A percentile compares a stretch with the other conserved stretches of the same genome.
Evolutionary conservation across 2,329 filamentous ascomycete species (phyloP).

Genomic region (Pyrenophora teres): DNA sequence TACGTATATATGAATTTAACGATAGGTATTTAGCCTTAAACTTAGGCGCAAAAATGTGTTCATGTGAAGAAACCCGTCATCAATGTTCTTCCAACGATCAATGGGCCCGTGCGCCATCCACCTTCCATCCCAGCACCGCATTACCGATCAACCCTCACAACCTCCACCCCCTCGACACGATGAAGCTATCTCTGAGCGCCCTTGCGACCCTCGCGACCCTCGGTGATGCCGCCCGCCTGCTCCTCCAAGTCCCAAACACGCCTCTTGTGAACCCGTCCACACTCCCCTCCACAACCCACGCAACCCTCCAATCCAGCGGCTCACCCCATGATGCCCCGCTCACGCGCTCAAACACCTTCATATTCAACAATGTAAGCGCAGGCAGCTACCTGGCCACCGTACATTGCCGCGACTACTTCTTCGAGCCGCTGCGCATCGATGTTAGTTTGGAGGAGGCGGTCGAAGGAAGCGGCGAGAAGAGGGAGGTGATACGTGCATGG

Average conservation of each 20-base stretch:
- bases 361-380: slow-evolving; percentile 71
- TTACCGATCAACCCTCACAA: no score
- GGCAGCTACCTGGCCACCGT: slow-evolving; percentile 84
- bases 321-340: slow-evolving; percentile 64
- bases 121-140: no score
- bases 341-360: slow-evolving; percentile 70
- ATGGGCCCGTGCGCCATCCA: no score
- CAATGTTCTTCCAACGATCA: no score
- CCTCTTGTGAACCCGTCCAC: slow-evolving; percentile 52
- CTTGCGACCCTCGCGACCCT: slow-evolving; percentile 50
- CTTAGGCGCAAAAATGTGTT: no score
- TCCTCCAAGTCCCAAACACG: slow-evolving; percentile 57
- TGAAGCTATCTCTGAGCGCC: slow-evolving; percentile 44
- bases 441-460: slow-evolving; percentile 51
- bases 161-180: slow-evolving; percentile 9
- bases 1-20: no score
- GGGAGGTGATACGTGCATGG: slow-evolving; percentile 66
- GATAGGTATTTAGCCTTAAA: no score
- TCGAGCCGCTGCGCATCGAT: slow-evolving; percentile 81
- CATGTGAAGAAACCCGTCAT: no score
- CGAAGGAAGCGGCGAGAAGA: slow-evolving; percentile 38
- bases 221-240: slow-evolving; percentile 52
- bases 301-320: slow-evolving; percentile 66
- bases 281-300: slow-evolving; percentile 63
- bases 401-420: slow-evolving; percentile 73